Conservation (phyloP, 2,329 filamentous ascomycete species). For the Fusarium mundagurra region DNA sequence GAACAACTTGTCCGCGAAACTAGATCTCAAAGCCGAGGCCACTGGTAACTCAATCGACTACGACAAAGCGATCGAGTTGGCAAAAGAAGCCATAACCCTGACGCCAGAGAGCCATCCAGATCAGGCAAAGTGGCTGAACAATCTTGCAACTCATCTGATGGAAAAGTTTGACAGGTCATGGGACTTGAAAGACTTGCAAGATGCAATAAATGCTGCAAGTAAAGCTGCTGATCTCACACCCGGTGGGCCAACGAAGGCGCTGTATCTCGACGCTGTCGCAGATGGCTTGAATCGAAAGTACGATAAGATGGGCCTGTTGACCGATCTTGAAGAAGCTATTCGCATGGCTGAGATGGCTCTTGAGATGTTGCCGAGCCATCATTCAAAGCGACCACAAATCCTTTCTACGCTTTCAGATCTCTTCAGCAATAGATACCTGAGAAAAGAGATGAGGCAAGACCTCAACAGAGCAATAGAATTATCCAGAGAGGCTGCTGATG, state of each 20-base stretch:
- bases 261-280: not conserved
- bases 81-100: not conserved
- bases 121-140: not conserved
- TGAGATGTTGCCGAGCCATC: not conserved
- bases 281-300: not conserved
- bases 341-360: not conserved
- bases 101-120: not conserved
- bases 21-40: not conserved
- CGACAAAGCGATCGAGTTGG: not conserved
- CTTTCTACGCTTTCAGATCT: not conserved
- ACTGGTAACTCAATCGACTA: fast-evolving
- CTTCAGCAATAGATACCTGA: not conserved
- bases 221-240: not conserved
- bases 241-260: fast-evolving
- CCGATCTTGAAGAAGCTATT: not conserved
- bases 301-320: not conserved
- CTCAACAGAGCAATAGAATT: not conserved
- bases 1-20: not conserved
- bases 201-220: not conserved
- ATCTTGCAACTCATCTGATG: not conserved
- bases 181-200: not conserved
- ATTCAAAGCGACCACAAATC: not conserved
- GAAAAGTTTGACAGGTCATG: not conserved
- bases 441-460: not conserved
- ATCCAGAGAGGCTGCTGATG: not conserved